Evolutionary conservation across 192 early-diverging fungal genomes (phyloP).

Genomic region (Phycomyces blakesleeanus): DNA sequence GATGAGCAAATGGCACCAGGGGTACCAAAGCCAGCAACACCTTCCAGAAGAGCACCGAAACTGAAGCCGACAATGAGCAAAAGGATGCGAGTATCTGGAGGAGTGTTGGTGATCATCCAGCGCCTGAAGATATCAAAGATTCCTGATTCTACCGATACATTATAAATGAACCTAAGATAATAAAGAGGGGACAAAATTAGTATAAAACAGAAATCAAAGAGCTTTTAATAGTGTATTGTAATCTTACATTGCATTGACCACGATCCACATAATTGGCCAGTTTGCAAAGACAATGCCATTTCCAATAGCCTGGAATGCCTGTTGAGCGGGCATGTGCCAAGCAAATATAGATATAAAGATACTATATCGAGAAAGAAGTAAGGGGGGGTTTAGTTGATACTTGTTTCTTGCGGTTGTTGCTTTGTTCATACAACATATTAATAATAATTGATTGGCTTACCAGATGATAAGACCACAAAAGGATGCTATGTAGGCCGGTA

Average conservation of each 20-base stretch:
- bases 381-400: not conserved
- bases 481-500: constrained; percentile 29
- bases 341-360: constrained; percentile 40
- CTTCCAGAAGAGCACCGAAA: constrained; percentile 28
- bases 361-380: not conserved
- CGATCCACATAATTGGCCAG: constrained; percentile 45
- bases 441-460: no score
- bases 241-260: constrained; percentile 34
- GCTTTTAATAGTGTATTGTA: no score
- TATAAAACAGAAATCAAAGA: not conserved
- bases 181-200: not conserved
- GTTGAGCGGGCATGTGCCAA: constrained; percentile 39
- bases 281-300: constrained; percentile 33
- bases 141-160: constrained; percentile 26
- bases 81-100: constrained; percentile 30
- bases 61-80: constrained; percentile 29
- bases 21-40: constrained; percentile 38
- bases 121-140: constrained; percentile 38
- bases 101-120: constrained; percentile 38
- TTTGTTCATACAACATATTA: no score
- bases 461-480: constrained; percentile 31
- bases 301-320: constrained; percentile 27
- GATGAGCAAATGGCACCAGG: constrained; percentile 41
- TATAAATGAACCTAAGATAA: constrained; percentile 29
- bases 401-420: no score